Evolutionary conservation across 1,284 basidiomycete genomes (phyloP).

Genomic region (Sanghuangporus weigelae): DNA sequence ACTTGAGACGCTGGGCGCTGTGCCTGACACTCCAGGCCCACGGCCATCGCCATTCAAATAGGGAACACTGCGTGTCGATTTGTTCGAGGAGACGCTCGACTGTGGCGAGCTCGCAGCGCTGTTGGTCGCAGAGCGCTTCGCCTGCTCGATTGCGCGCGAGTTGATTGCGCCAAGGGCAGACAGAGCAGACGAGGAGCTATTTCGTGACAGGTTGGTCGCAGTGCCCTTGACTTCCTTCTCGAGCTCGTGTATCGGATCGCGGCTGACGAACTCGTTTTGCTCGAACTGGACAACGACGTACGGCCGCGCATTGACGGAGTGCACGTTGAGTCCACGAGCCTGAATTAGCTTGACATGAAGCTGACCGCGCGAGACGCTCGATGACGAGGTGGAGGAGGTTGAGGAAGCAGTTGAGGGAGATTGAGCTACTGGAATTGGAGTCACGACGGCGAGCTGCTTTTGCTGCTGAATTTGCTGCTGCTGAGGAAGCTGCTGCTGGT

Average conservation of each 20-base stretch:
- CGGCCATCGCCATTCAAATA: slow-evolving; percentile 17
- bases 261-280: slow-evolving; percentile 96
- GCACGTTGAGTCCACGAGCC: slow-evolving; percentile 81
- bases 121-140: slow-evolving; percentile 29
- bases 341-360: slow-evolving; percentile 95
- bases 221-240: slow-evolving; percentile 84
- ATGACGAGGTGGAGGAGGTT: slow-evolving; percentile 23
- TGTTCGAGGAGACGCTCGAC: slow-evolving; percentile 32
- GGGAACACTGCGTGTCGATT: slow-evolving; percentile 27
- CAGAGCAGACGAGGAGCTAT: slow-evolving; percentile 56
- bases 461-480: background rate
- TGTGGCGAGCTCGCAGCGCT: slow-evolving; percentile 35
- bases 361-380: slow-evolving; percentile 60
- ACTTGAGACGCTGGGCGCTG: background rate
- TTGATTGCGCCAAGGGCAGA: slow-evolving; percentile 67
- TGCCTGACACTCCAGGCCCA: background rate
- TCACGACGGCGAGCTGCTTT: background rate
- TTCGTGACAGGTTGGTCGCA: slow-evolving; percentile 56
- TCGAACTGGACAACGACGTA: slow-evolving; percentile 99
- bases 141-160: slow-evolving; percentile 46
- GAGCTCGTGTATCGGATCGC: slow-evolving; percentile 84
- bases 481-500: background rate
- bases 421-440: slow-evolving; percentile 31
- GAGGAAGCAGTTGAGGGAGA: slow-evolving; percentile 26
- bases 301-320: slow-evolving; percentile 64